Evolutionary conservation across 495 filamentous ascomycete genomes (phyloP), one percentile per base, ranked within the genome.

Genomic region (Hypoxylon cercidicola): DNA sequence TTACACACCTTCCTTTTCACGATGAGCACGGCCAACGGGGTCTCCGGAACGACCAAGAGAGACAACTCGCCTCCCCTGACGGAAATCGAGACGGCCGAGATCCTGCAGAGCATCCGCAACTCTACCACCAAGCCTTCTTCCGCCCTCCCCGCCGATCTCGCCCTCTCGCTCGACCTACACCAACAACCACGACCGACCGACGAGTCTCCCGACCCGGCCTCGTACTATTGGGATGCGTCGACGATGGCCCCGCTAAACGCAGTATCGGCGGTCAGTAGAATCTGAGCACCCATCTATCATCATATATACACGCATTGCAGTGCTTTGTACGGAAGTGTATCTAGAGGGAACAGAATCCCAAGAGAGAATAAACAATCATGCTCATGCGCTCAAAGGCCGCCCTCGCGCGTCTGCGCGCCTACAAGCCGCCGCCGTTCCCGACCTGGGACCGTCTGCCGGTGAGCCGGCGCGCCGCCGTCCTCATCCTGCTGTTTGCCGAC

Each of bases 401-500:
- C 63, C 82, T 97, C 64, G 82, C 88, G 55, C 87, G 92, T 45
- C 81, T 97, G 25, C 84, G 90, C 66, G 82, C 86, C 37, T 97
- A 89, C 74, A 82, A 82, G 59, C 82, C 85, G 32, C 83, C 83
- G 10, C 81, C 81, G 19, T 84, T 83, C 64, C 76, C 81, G 18
- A 68, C 76, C 61, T 86, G 83, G 83, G 80, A 84, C 55, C 71
- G 72, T 20, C 79, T 93, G 8, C 92, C 92, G 8, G 71, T 91
- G 28, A 85, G 82, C 55, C 81, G 91, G 45, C 84, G 93, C 18
- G 93, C 93, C 18, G 91, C 93, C 12, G 93, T 97, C 15, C 74
- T 97, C 57, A 79, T 97, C 21, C 84, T 97, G 55, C 85, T 97
- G 0, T 97, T 93, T 73, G 90, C 91, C 30, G 93, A 96, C 71